A percentile compares a stretch with the other conserved stretches of the same genome.
phyloP scores from a whole-genome alignment of 495 filamentous ascomycete species.

The Penicillium macrosclerotiorum region DNA sequence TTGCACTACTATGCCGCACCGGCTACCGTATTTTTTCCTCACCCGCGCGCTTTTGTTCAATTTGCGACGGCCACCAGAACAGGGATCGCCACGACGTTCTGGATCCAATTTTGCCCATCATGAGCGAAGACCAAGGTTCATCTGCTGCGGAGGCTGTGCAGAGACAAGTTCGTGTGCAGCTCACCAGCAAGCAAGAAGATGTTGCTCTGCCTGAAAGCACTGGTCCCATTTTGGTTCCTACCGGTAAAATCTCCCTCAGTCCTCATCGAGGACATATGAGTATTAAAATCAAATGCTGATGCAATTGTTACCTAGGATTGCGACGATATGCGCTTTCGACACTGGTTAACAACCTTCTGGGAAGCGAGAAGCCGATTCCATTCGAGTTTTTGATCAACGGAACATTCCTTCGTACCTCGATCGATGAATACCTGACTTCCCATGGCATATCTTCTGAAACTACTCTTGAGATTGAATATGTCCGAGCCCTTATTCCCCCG shows the following conservation, averaged over 20 bases:
- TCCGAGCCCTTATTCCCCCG: slow-evolving; percentile 84
- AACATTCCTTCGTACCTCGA: slow-evolving; percentile 78
- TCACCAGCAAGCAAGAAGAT: slow-evolving; percentile 57
- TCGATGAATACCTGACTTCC: slow-evolving; percentile 82
- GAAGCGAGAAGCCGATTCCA: slow-evolving; percentile 73
- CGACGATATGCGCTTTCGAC: slow-evolving; percentile 88
- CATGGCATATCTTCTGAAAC: slow-evolving; percentile 88
- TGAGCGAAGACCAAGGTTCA: slow-evolving; percentile 30
- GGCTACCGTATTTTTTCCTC: slow-evolving; percentile 49
- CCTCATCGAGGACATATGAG: background rate
- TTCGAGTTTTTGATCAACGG: slow-evolving; percentile 97
- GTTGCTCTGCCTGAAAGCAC: slow-evolving; percentile 60
- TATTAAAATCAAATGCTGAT: slow-evolving; percentile 12
- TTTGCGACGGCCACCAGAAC: slow-evolving; percentile 30
- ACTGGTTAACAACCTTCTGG: slow-evolving; percentile 87
- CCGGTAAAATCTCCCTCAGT: slow-evolving; percentile 45
- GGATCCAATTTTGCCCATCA: slow-evolving; percentile 20
- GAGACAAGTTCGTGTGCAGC: slow-evolving; percentile 59
- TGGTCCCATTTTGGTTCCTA: slow-evolving; percentile 62
- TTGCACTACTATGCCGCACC: slow-evolving; percentile 44
- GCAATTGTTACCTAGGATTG: slow-evolving; percentile 53
- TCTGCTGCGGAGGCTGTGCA: slow-evolving; percentile 32
- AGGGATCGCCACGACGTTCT: slow-evolving; percentile 13
- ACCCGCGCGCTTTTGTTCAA: slow-evolving; percentile 27
- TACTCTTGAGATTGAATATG: slow-evolving; percentile 85